Base-by-base conservation (phyloP, 23 red algal genomes). In the Gracilaria domingensis region DNA sequence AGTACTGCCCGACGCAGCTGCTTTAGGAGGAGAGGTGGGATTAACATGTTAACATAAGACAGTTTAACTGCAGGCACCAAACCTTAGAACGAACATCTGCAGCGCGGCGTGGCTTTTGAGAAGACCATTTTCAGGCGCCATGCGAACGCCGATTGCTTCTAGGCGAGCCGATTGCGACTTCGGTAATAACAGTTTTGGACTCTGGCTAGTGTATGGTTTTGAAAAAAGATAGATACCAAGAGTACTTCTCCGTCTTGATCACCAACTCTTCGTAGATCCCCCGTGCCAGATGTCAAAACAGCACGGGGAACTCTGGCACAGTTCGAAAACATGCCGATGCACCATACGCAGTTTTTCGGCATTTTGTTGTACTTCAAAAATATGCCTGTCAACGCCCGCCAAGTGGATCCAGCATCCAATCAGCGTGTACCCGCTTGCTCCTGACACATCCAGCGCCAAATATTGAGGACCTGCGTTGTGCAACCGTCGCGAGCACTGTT, bases 381-480 rank as follows among this genome's bases (percentile, higher is more conserved):
- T 0, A 34, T 8, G 14, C 32, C 16, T 36, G 32, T 18, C 32
- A 38, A 69, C 64, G 64, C 32, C 0, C 33, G 64, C 36, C 64
- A 69, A 69, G 64, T 37, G 30, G 16, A 0, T 8, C 28, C 12
- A 36, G 0, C 30, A 17, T 28, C 64, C 64, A 69, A 69, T 37
- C 30, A 69, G 64, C 64, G 64, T 18, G 64, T 8, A 38, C 32
- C 64, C 4, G 11, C 33, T 2, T 18, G 23, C 30, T 34, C 64
- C 64, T 69, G 64, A 69, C 64, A 69, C 64, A 69, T 37, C 59
- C 25, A 9, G 59, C 59, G 24, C 59, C 59, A 26, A 26, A 24
- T 2, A 24, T 64, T 64, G 21, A 17, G 24, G 24, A 17, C n/a
- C 14, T 55, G 51, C 1, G 51, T 20, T 20, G 51, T 20, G 51